phyloP scores from a whole-genome alignment of 2,329 filamentous ascomycete genomes.

The Diaporthe citriasiana region DNA sequence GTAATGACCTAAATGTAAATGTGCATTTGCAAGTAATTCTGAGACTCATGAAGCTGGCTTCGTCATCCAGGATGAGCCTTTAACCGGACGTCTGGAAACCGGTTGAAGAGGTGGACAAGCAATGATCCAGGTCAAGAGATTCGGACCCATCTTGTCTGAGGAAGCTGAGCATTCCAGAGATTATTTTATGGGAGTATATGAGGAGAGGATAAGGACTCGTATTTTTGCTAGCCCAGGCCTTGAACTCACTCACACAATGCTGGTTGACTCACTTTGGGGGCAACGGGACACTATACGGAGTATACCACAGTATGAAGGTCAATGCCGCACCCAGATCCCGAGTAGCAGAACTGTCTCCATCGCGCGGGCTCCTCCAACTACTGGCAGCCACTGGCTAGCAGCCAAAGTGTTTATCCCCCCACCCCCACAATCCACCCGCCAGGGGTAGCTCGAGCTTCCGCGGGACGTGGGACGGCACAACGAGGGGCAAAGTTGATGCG shows the following conservation, averaged over 20 bases:
- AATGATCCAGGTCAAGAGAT: constrained; percentile 7
- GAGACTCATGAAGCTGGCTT: background rate
- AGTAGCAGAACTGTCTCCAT: background rate
- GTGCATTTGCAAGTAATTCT: too few relatives aligned
- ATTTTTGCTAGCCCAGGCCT: background rate
- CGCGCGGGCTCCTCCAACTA: background rate
- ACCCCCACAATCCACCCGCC: constrained; percentile 16
- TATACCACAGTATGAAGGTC: too few relatives aligned
- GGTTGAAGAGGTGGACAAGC: background rate
- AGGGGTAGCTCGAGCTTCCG: constrained; percentile 14
- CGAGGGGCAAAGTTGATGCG: constrained; percentile 34
- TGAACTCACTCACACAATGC: background rate
- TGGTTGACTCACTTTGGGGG: background rate
- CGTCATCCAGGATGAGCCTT: background rate
- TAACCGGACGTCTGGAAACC: background rate
- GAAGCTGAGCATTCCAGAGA: background rate
- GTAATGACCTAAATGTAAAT: background rate
- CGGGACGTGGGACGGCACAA: constrained; percentile 21
- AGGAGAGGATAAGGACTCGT: background rate
- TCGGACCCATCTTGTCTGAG: background rate
- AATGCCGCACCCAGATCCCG: constrained; percentile 27
- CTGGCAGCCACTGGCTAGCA: background rate
- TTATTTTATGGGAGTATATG: background rate
- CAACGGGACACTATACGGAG: too few relatives aligned
- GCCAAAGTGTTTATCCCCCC: constrained; percentile 32